Conservation (phyloP, 768 basidiomycete genomes). For the Favolaschia claudopus region DNA sequence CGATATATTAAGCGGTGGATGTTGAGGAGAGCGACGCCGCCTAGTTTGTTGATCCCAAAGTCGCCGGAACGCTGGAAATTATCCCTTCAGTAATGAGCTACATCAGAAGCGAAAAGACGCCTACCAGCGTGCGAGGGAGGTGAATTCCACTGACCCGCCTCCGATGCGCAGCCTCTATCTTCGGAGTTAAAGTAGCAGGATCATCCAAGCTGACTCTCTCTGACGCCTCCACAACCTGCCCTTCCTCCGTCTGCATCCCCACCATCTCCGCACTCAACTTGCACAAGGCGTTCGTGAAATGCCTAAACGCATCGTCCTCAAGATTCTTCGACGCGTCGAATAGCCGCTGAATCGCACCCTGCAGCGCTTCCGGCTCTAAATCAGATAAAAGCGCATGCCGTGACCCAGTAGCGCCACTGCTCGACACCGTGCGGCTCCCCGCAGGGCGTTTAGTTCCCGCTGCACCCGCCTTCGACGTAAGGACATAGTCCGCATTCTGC, state of each 20-base stretch:
- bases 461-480: conserved; percentile 63
- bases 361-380: conserved; percentile 78
- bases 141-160: conserved; percentile 90
- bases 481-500: conserved; percentile 94
- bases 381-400: conserved; percentile 75
- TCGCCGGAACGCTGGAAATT: conserved; percentile 79
- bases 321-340: conserved; percentile 88
- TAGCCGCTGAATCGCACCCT: conserved; percentile 76
- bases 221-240: conserved; percentile 36
- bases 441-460: conserved; percentile 44
- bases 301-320: conserved; percentile 82
- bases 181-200: conserved; percentile 47
- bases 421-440: conserved; percentile 48
- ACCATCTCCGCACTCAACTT: conserved; percentile 93
- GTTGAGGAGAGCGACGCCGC: conserved; percentile 81
- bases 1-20: conserved; percentile 87
- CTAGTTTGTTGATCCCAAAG: conserved; percentile 90
- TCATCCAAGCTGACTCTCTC: conserved; percentile 48
- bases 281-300: conserved; percentile 82
- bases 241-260: conserved; percentile 73
- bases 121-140: conserved; percentile 77
- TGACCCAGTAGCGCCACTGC: conserved; percentile 36
- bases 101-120: conserved; percentile 33
- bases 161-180: conserved; percentile 56
- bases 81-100: neutral